These are phyloP conservation scores for Clavariopsis aquatica DNA, from an alignment of 495 filamentous ascomycete genomes.

Conservation along the genomic window DNA sequence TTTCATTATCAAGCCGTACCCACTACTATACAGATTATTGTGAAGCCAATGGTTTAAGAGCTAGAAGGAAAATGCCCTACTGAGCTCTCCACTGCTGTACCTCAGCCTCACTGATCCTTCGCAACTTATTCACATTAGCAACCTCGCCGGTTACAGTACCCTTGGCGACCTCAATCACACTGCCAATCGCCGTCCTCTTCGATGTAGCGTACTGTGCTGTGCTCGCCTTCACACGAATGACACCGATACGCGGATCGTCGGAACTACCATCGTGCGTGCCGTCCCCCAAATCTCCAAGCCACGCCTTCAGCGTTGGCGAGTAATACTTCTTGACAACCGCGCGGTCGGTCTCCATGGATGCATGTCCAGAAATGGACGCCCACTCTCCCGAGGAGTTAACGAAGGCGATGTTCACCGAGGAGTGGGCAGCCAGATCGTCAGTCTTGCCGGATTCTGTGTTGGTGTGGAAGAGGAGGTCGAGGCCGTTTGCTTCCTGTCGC, in stretches of 20 bases:
- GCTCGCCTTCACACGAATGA: constrained; percentile 66
- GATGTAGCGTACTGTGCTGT: constrained; percentile 64
- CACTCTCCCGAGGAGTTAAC: constrained; percentile 71
- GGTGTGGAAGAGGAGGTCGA: constrained; percentile 90
- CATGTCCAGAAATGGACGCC: constrained; percentile 78
- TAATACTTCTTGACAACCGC: constrained; percentile 74
- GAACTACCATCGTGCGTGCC: constrained; percentile 81
- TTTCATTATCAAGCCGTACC: too few relatives aligned
- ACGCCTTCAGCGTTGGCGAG: constrained; percentile 72
- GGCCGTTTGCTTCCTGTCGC: constrained; percentile 67
- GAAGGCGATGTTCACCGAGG: constrained; percentile 85
- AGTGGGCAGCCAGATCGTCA: constrained; percentile 72
- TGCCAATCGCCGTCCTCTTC: constrained; percentile 56
- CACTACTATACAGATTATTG: too few relatives aligned
- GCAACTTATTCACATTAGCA: constrained; percentile 73
- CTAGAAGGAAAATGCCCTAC: constrained; percentile 3
- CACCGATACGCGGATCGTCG: constrained; percentile 74
- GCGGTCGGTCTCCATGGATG: constrained; percentile 67
- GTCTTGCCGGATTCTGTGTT: constrained; percentile 94
- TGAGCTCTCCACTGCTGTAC: constrained; percentile 48
- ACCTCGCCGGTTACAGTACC: constrained; percentile 70
- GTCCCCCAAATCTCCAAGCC: constrained; percentile 89
- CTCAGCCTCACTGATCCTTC: constrained; percentile 72
- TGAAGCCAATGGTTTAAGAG: too few relatives aligned
- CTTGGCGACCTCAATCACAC: constrained; percentile 71